Conservation (phyloP, 129 eudicot genomes). For the Sambucus nigra region DNA sequence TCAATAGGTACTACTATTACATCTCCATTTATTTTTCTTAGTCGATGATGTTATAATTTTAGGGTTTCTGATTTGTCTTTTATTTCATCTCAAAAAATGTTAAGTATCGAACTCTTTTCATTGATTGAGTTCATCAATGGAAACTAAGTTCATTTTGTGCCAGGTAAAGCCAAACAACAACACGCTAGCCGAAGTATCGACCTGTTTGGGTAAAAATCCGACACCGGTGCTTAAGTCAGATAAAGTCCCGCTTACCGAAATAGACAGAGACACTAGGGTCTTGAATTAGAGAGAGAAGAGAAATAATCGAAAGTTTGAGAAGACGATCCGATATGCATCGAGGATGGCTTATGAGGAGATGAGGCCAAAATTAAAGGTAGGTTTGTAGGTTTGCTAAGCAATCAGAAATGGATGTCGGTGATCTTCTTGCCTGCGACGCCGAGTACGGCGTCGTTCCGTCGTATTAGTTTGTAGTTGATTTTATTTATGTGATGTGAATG, state of each 20-base stretch:
- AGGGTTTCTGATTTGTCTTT: too few species aligned
- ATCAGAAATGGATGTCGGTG: slow-evolving; percentile 47
- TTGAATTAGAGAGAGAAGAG: slow-evolving; percentile 78
- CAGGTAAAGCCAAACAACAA: slow-evolving; percentile 73
- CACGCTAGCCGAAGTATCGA: slow-evolving; percentile 44
- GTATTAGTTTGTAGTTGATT: slow-evolving; percentile 17
- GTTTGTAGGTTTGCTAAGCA: slow-evolving; percentile 87
- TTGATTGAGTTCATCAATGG: too few species aligned
- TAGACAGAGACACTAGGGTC: slow-evolving; percentile 78
- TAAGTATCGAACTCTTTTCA: too few species aligned
- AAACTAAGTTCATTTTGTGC: too few species aligned
- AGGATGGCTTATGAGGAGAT: slow-evolving; percentile 86
- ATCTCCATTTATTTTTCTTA: too few species aligned
- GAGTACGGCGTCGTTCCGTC: slow-evolving; percentile 78
- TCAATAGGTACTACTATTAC: too few species aligned
- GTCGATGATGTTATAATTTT: too few species aligned
- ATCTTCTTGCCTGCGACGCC: slow-evolving; percentile 36
- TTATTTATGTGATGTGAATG: neutral
- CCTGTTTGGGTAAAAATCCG: slow-evolving; percentile 18
- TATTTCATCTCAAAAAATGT: too few species aligned
- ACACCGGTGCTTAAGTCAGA: slow-evolving; percentile 29
- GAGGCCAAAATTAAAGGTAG: slow-evolving; percentile 72
- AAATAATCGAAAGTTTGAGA: slow-evolving; percentile 79
- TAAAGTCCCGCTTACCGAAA: slow-evolving; percentile 33
- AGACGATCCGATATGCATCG: slow-evolving; percentile 81